Evolutionary conservation across 2,329 filamentous ascomycete species (phyloP), one percentile per base, ranked within the genome.

Genomic region (Ilyonectria robusta): DNA sequence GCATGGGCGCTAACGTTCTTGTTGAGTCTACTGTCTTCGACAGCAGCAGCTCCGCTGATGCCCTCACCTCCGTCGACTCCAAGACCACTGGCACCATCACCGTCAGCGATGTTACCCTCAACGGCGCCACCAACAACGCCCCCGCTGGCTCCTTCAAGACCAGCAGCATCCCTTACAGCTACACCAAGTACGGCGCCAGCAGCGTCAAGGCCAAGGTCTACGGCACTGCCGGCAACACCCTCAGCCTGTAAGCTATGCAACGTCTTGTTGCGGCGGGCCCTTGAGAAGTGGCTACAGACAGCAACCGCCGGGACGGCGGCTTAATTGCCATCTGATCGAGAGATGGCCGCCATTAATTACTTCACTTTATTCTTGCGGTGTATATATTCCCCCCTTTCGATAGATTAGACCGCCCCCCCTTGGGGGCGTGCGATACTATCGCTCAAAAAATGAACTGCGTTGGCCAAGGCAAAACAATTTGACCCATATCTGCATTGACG

Each of bases 1-100:
- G 87, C 59, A 81, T 85, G 72, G 85, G 84, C 13, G 87, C 88
- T n/a, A 83, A 89, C 76, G 80, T 89, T n/a, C 84, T 89, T 31
- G 82, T 90, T 29, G 85, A 90, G 81, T 88, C 86, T 58, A 85
- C 85, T 66, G 80, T 80, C 70, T 89, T 88, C 73, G 80, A 81
- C 50, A 81, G 77, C 69, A 81, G 81, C 70, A 75, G 72, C 62
- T 46, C 31, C 10, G 62, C 55, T 3, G 65, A 74, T 47, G 78
- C 79, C 53, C 76, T 84, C 63, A 78, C 78, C 72, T 83, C 78
- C 58, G 77, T 73, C 57, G 81, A 86, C 77, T 84, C 82, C 64
- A 74, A 82, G 66, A 59, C 75, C 50, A 80, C 79, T 15, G 84
- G 84, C 56, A 83, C 80, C 64, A 83, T 81, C 47, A 79, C 81